phyloP scores from a whole-genome alignment of 768 basidiomycete species.

The Phylloporus sp. region DNA sequence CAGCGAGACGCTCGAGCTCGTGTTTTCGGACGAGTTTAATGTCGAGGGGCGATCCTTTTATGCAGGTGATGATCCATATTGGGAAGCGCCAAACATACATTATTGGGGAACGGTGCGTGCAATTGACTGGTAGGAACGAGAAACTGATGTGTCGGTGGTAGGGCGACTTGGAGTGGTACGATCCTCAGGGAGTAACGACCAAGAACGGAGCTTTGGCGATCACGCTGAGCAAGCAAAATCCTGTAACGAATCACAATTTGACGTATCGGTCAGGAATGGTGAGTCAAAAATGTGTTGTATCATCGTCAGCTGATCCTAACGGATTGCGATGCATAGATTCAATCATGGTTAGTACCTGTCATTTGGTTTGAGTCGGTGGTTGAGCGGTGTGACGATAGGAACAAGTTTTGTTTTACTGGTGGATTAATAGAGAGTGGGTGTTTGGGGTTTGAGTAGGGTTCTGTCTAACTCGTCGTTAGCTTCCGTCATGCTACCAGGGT shows the following conservation, averaged over 20 bases:
- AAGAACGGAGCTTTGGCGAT: slow-evolving; percentile 47
- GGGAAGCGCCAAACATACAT: slow-evolving; percentile 52
- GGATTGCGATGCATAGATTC: slow-evolving; percentile 21
- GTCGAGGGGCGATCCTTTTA: slow-evolving; percentile 66
- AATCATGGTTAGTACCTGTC: slow-evolving; percentile 24
- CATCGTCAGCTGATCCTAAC: slow-evolving; percentile 21
- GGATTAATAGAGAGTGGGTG: slow-evolving; percentile 55
- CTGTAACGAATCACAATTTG: slow-evolving; percentile 43
- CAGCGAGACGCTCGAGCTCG: slow-evolving; percentile 41
- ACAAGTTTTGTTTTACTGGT: slow-evolving; percentile 80
- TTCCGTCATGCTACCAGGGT: slow-evolving; percentile 40
- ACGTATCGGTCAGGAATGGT: slow-evolving; percentile 43
- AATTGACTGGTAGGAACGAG: no score
- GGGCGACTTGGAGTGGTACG: slow-evolving; percentile 56
- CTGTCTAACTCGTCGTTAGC: slow-evolving; percentile 21
- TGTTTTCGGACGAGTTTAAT: slow-evolving; percentile 85
- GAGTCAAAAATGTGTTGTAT: background rate
- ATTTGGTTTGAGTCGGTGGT: background rate
- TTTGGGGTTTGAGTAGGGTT: background rate
- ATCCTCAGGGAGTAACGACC: slow-evolving; percentile 51
- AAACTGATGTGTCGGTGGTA: slow-evolving; percentile 14
- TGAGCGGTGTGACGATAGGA: slow-evolving; percentile 31
- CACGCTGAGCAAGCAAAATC: slow-evolving; percentile 42
- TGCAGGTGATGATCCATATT: slow-evolving; percentile 66
- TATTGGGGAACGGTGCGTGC: slow-evolving; percentile 59